Percentiles rank a stretch among this genome's conserved stretches.
Conservation (phyloP, 495 filamentous ascomycete species). For the Lentithecium fluviatile region DNA sequence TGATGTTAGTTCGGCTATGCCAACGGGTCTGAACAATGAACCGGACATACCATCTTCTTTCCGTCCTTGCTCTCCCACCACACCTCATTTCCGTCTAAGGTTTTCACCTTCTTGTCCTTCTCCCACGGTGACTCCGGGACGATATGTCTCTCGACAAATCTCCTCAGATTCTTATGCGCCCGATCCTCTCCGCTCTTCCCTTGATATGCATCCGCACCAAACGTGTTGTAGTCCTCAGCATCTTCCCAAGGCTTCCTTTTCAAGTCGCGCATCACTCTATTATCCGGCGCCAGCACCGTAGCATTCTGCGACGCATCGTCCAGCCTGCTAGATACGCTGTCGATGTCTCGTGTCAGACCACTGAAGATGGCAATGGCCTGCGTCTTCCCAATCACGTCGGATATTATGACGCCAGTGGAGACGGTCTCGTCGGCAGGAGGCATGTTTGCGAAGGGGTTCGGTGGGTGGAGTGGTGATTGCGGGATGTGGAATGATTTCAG, state of each 20-base stretch:
- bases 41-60: conserved; percentile 60
- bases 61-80: conserved; percentile 81
- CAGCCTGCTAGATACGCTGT: conserved; percentile 66
- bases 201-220: conserved; percentile 78
- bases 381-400: conserved; percentile 82
- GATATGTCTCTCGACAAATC: conserved; percentile 87
- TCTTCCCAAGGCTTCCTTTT: conserved; percentile 96
- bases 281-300: conserved; percentile 86
- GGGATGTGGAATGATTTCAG: conserved; percentile 15
- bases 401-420: conserved; percentile 57
- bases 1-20: conserved; percentile 2
- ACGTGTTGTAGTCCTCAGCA: conserved; percentile 68
- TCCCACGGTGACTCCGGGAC: conserved; percentile 76
- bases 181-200: conserved; percentile 76
- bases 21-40: not conserved
- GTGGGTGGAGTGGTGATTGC: conserved; percentile 19
- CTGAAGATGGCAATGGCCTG: conserved; percentile 86
- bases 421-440: conserved; percentile 41
- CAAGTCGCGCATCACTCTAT: conserved; percentile 73
- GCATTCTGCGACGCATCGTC: conserved; percentile 69
- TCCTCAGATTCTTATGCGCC: conserved; percentile 72
- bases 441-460: conserved; percentile 40
- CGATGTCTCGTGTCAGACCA: conserved; percentile 78
- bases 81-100: conserved; percentile 67
- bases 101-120: conserved; percentile 68